Evolutionary conservation across 1,284 basidiomycete species (phyloP), one percentile per base, ranked within the genome.

Genomic region (Ustilago lituana): DNA sequence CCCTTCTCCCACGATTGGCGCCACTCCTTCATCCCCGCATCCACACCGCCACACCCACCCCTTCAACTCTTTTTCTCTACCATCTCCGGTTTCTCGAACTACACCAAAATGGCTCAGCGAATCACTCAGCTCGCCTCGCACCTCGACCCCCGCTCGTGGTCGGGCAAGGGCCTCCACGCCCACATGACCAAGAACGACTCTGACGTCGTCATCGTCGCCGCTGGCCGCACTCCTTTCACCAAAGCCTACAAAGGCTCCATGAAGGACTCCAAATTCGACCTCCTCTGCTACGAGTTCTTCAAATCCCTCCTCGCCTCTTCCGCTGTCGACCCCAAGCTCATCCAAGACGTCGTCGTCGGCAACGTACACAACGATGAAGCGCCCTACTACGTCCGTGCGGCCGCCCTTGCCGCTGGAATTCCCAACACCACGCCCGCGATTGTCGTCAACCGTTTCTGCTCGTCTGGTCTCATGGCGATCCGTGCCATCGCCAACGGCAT

Each of bases 381-480:
- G 1, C 60, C 71, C 19, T 77, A 77, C 54, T 63, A 73, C 48
- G 65, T 73, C 11, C 76, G 75, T 27, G 86, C 88, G 35, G 89
- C 91, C 15, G 88, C 90, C 14, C 85, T 93, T 39, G 89, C 91
- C 4, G 91, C 91, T 20, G 92, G 92, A 5, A 88, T 91, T 63
- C 91, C 91, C 0, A 89, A 90, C 33, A 86, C 86, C 10, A 88
- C 90, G 2, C 90, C 92, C 2, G 84, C 91, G 6, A 88, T 92
- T 79, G 86, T 86, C 45, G 53, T 72, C 38, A 58, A 62, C 46
- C 41, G 73, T 12, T 73, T 72, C 63, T 83, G 78, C 51, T 89
- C 90, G 1, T 92, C 90, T 1, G 92, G 92, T 26, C 85, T 94
- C 38, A 93, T 93, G 89, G 89, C 92, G 5, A 88, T 94, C 62